Base-by-base conservation (phyloP, 2,329 filamentous ascomycete genomes). In the Fusarium sp. region DNA sequence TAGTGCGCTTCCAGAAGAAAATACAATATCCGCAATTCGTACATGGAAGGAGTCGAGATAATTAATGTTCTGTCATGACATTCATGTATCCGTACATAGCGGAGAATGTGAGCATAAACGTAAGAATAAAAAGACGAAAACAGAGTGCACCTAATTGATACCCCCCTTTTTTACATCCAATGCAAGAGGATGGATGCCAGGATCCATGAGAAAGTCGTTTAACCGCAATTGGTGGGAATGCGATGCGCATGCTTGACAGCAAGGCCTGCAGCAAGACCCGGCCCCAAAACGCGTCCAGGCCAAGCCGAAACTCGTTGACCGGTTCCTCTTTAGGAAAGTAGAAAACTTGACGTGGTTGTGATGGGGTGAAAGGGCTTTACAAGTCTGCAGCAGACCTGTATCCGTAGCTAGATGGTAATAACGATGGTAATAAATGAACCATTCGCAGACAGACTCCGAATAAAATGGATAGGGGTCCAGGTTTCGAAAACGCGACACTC, bases 321-420 rank as follows among this genome's bases (percentile, higher is more conserved):
- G 75, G 75, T 78, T 75, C 71, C 75, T 77, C 60, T 51, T 76
- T 72, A 64, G 74, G 74, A 74, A 74, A 71, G 73, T 73, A 64
- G 73, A 72, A 75, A 71, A 67, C 71, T 69, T 61, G 35, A 70
- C 59, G 70, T 70, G 68, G 66, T 57, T 67, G 70, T 56, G 55
- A 65, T 56, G 62, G 64, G 27, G 10, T 30, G 27, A 30, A 30
- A 30, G 27, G 27, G 27, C 19, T 41, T 50, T 48, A 62, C 56
- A 65, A 51, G 27, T 56, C 47, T 60, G 50, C 56, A 59, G 51
- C 56, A 46, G 51, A 23, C 23, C 8, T 25, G 25, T 25, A 25
- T 9, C 3, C 25, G 8, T 25, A 25, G 25, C 25, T 25, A 25
- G 10, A 25, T 13, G 11, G 5, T 30, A 27, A 27, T 27, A 27